Evolutionary conservation across 306 rosid genomes (phyloP).

Genomic region (Casuarina glauca): DNA sequence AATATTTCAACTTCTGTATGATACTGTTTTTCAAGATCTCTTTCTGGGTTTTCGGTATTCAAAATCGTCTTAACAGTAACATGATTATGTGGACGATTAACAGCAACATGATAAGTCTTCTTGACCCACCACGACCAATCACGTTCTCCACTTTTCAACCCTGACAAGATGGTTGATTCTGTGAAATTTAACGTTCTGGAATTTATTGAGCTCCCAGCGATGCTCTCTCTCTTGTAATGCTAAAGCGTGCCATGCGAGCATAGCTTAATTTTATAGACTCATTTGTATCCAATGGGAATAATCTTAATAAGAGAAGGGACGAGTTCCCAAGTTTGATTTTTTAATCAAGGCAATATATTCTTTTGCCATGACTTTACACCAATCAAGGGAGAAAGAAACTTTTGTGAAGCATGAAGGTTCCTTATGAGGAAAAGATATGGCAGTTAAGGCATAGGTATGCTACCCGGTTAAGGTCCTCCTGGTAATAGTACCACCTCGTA

Average conservation of each 20-base stretch:
- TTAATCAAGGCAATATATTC: too few relatives aligned
- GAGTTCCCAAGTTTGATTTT: too few relatives aligned
- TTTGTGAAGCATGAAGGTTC: too few relatives aligned
- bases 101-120: constrained; percentile 55
- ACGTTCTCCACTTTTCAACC: constrained; percentile 37
- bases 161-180: constrained; percentile 51
- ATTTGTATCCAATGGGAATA: too few relatives aligned
- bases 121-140: constrained; percentile 82
- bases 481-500: too few relatives aligned
- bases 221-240: constrained; percentile 32
- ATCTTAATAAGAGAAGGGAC: too few relatives aligned
- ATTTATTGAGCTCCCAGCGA: constrained; percentile 62
- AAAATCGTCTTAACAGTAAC: constrained; percentile 75
- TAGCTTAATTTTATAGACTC: too few relatives aligned
- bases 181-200: constrained; percentile 69
- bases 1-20: constrained; percentile 65
- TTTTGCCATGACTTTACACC: too few relatives aligned
- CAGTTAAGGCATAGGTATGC: too few relatives aligned
- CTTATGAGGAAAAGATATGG: too few relatives aligned
- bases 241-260: background rate
- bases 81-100: constrained; percentile 24
- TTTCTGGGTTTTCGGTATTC: constrained; percentile 47
- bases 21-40: constrained; percentile 66
- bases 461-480: too few relatives aligned
- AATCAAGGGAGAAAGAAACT: too few relatives aligned